phyloP scores from a whole-genome alignment of 495 filamentous ascomycete species.

The Aspergillus taichungensis region DNA sequence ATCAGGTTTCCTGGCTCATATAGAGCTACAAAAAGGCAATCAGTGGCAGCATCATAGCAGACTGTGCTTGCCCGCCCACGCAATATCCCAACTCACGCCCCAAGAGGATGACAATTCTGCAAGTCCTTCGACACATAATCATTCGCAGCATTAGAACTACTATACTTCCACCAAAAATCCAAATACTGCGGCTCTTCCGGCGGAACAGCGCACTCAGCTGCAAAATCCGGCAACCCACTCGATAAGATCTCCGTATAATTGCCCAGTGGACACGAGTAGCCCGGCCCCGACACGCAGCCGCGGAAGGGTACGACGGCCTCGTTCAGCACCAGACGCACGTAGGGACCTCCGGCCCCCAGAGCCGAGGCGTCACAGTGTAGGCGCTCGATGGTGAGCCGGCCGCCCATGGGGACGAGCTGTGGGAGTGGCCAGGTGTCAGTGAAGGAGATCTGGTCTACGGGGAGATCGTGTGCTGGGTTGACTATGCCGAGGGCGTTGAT shows the following conservation, averaged over 20 bases:
- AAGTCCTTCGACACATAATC: too few species aligned
- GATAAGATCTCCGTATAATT: conserved; percentile 10
- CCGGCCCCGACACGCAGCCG: conserved; percentile 11
- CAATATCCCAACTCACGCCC: too few species aligned
- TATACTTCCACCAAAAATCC: conserved; percentile 21
- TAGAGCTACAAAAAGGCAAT: too few species aligned
- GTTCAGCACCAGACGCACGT: conserved; percentile 17
- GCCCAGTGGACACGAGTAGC: conserved; percentile 15
- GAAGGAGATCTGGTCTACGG: conserved; percentile 27
- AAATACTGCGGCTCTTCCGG: conserved; percentile 11
- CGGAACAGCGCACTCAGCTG: conserved; percentile 8
- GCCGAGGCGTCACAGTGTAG: conserved; percentile 34
- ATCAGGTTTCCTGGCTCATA: too few species aligned
- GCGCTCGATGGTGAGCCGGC: conserved; percentile 37
- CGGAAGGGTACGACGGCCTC: conserved; percentile 19
- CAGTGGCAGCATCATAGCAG: too few species aligned
- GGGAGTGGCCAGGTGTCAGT: conserved; percentile 36
- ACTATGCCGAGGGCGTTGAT: conserved; percentile 41
- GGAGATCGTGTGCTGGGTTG: conserved; percentile 30
- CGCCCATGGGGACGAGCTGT: conserved; percentile 46
- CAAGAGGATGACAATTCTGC: too few species aligned
- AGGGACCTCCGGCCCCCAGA: conserved; percentile 10
- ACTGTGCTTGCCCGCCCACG: too few species aligned
- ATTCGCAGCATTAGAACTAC: background rate
- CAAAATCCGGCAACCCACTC: conserved; percentile 8